Base-by-base conservation (phyloP, 192 early-diverging fungal species). In the Entophlyctis luteolus region DNA sequence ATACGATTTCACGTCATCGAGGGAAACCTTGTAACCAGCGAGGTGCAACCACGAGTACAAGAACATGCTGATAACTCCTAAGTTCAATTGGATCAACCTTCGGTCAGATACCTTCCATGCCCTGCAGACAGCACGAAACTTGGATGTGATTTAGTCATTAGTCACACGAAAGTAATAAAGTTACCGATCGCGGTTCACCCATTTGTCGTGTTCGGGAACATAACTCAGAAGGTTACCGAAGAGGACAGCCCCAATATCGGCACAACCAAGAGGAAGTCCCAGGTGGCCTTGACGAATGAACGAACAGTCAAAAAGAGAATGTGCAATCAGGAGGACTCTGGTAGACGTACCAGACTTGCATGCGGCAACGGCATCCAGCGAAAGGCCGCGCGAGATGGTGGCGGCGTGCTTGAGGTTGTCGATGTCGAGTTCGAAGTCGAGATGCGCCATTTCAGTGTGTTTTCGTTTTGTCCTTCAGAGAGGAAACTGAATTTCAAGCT, bases 221-320 rank as follows among this genome's bases (percentile, higher is more conserved):
- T 78, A 84, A 53, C 79, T 87, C 73, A 98, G 83, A 75, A 88
- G 89, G 45, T 79, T 81, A n/a, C 88, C 87, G 74, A 94, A 99
- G 47, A 98, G 77, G 47, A 90, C 79, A 59, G 95, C 90, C 12
- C 90, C 91, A 85, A 99, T 89, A 8, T 94, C 94, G 48, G 95
- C 96, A 63, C 90, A 95, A 16, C 96, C 96, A 90, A 99, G 95
- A 8, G 96, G 96, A 33, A 94, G 94, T 56, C 96, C 95, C 42
- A 94, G 94, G 67, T 99, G 96, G 14, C 96, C 96, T 52, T 91
- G n/a, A n/a, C n/a, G n/a, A n/a, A n/a, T n/a, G 52, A 20, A 6
- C 52, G 52, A 20, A 53, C 6, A 29, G 29, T 53, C 12, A 14
- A 20, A n/a, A n/a, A n/a, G 10, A 50, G 18, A 53, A 12, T 16